Conservation (phyloP, 192 early-diverging fungal species). For the Backusella liffmaniae region DNA sequence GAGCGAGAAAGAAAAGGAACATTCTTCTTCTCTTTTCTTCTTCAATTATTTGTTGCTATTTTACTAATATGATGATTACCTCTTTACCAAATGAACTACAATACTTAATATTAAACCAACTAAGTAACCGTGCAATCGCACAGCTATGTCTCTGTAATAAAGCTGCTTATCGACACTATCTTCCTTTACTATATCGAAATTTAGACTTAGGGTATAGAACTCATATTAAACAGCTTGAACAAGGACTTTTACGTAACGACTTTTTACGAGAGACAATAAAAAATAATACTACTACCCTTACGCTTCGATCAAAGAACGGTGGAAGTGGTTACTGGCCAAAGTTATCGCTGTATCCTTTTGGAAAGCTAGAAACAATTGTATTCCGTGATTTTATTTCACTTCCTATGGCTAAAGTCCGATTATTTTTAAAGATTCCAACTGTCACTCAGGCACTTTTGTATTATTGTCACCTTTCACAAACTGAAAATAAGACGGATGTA, state of each 20-base stretch:
- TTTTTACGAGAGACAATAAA: constrained; percentile 1
- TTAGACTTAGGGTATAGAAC: constrained; percentile 12
- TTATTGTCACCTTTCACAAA: not conserved
- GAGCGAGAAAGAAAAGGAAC: not conserved
- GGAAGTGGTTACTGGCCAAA: constrained; percentile 6
- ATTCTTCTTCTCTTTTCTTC: not conserved
- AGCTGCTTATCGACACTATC: not conserved
- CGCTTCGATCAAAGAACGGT: not conserved
- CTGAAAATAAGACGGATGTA: not conserved
- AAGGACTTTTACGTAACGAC: not conserved
- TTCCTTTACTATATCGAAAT: constrained; percentile 12
- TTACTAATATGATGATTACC: not conserved
- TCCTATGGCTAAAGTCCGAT: not conserved
- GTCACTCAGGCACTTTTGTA: not conserved
- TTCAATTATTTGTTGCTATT: not conserved
- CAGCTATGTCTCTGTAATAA: not conserved
- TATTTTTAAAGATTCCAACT: not conserved
- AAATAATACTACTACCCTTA: not conserved
- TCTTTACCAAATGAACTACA: not conserved
- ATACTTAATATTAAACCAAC: not conserved
- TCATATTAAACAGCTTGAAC: constrained; percentile 6
- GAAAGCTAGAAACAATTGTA: not conserved
- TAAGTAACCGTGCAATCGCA: not conserved
- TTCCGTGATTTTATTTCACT: constrained; percentile 9
- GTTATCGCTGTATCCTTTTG: not conserved